Percentiles rank a stretch among this genome's conserved stretches.
Evolutionary conservation across 1,284 basidiomycete species (phyloP).

Genomic region (Ganoderma meredithae): DNA sequence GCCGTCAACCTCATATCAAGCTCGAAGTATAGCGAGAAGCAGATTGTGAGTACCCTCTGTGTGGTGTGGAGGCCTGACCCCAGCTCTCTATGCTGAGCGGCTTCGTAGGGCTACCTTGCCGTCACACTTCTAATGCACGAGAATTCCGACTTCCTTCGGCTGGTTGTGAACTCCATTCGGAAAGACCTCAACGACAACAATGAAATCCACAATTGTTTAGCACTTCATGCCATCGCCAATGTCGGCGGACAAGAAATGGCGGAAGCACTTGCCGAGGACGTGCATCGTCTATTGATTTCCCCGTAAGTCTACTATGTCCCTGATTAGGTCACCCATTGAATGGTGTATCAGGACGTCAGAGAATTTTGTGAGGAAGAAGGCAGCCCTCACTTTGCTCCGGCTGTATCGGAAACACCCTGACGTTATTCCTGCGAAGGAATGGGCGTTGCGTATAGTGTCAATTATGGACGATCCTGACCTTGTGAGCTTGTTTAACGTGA

Average conservation of each 20-base stretch:
- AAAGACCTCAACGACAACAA: slow-evolving; percentile 97
- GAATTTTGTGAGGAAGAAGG: slow-evolving; percentile 98
- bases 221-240: slow-evolving; percentile 97
- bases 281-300: slow-evolving; percentile 94
- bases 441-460: slow-evolving; percentile 94
- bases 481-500: slow-evolving; percentile 49
- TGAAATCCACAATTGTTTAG: slow-evolving; percentile 96
- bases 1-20: slow-evolving; percentile 98
- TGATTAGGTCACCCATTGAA: slow-evolving; percentile 7
- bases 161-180: slow-evolving; percentile 97
- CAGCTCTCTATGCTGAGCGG: slow-evolving; percentile 14
- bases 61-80: not conserved
- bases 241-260: slow-evolving; percentile 99
- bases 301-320: slow-evolving; percentile 65
- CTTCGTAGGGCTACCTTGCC: slow-evolving; percentile 89
- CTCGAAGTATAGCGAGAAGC: slow-evolving; percentile 97
- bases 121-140: slow-evolving; percentile 98
- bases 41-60: slow-evolving; percentile 77
- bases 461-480: slow-evolving; percentile 95
- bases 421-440: slow-evolving; percentile 92
- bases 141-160: slow-evolving; percentile 93
- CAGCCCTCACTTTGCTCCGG: slow-evolving; percentile 91
- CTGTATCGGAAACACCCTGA: slow-evolving; percentile 97
- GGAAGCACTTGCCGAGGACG: slow-evolving; percentile 91
- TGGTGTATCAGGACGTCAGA: slow-evolving; percentile 79